Conservation (phyloP, 2,329 filamentous ascomycete genomes). For the Neoarthrinium moseri region DNA sequence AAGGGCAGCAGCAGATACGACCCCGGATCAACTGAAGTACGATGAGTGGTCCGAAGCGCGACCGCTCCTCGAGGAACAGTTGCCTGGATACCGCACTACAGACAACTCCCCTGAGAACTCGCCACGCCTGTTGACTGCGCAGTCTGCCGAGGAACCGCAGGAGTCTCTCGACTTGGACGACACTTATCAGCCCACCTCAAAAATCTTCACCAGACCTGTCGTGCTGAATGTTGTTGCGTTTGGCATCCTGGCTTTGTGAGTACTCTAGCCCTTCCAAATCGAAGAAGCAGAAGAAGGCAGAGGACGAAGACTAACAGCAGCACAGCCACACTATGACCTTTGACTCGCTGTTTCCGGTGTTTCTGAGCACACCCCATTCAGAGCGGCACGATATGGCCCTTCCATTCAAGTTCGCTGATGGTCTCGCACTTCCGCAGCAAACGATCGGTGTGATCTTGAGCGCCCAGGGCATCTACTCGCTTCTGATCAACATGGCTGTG, state of each 20-base stretch:
- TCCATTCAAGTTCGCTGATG: conserved; percentile 86
- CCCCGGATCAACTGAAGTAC: conserved; percentile 30
- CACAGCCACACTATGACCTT: conserved; percentile 94
- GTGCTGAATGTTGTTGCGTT: conserved; percentile 86
- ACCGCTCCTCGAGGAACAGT: conserved; percentile 61
- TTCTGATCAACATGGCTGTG: conserved; percentile 80
- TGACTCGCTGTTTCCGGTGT: conserved; percentile 89
- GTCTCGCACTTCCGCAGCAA: conserved; percentile 80
- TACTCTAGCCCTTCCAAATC: too few relatives aligned
- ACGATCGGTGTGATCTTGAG: conserved; percentile 86
- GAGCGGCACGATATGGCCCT: conserved; percentile 42
- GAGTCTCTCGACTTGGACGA: conserved; percentile 35
- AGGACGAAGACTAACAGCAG: too few relatives aligned
- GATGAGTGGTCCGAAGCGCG: conserved; percentile 47
- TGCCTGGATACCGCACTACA: conserved; percentile 67
- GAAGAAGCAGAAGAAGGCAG: too few relatives aligned
- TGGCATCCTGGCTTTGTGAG: conserved; percentile 92
- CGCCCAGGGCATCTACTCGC: conserved; percentile 84
- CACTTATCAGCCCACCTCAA: conserved; percentile 31
- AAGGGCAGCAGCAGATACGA: conserved; percentile 30
- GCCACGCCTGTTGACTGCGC: conserved; percentile 31
- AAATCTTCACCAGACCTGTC: conserved; percentile 81
- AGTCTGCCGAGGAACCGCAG: conserved; percentile 28
- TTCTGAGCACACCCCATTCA: conserved; percentile 54
- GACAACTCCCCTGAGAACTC: conserved; percentile 51